Conservation (phyloP, 1,284 basidiomycete genomes). For the Trametes sp. region DNA sequence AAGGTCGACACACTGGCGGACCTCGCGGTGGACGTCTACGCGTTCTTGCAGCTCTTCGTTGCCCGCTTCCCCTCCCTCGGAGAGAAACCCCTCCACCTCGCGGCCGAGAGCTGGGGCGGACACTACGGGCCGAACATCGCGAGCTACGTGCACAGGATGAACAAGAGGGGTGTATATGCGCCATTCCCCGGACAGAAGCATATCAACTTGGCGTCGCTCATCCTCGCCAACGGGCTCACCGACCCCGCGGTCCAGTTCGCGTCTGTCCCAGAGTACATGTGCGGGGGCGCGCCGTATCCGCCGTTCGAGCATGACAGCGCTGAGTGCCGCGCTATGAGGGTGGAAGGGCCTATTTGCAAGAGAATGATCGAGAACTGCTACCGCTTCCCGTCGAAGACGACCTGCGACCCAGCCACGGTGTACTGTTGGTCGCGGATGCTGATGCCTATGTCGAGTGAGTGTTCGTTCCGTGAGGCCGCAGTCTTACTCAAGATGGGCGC, state of each 20-base stretch:
- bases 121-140: conserved; percentile 85
- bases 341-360: conserved; percentile 72
- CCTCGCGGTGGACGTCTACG: conserved; percentile 87
- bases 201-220: conserved; percentile 81
- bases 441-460: conserved; percentile 63
- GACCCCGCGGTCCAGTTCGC: conserved; percentile 81
- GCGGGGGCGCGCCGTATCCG: conserved; percentile 71
- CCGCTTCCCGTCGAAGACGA: conserved; percentile 57
- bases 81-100: conserved; percentile 71
- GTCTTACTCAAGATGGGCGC: neutral
- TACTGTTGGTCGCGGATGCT: conserved; percentile 71
- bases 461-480: too few species aligned
- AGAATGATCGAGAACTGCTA: conserved; percentile 64
- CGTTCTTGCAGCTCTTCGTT: conserved; percentile 90
- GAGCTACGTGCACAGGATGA: conserved; percentile 77
- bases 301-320: conserved; percentile 72
- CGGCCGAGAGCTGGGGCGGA: conserved; percentile 83
- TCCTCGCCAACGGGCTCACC: conserved; percentile 86
- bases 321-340: conserved; percentile 67
- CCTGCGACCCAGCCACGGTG: conserved; percentile 66
- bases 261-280: conserved; percentile 83
- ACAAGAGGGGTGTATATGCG: conserved; percentile 58
- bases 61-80: conserved; percentile 75
- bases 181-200: conserved; percentile 52
- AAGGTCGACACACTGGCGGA: conserved; percentile 76